Evolutionary conservation across 1,284 basidiomycete species (phyloP).

Genomic region (Mrakiaceae sp.): DNA sequence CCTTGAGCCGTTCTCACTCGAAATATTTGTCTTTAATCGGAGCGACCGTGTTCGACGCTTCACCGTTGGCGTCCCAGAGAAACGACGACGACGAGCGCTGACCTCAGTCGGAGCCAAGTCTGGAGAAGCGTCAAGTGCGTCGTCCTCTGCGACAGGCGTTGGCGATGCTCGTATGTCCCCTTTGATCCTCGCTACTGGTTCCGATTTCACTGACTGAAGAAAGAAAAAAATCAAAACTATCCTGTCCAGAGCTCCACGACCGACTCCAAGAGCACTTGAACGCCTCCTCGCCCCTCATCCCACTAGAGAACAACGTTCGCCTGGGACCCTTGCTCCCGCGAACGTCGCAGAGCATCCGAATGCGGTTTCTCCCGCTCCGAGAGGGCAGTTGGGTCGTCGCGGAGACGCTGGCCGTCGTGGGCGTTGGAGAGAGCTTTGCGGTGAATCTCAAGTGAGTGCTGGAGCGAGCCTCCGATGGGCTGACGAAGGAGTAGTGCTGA

Average conservation of each 20-base stretch:
- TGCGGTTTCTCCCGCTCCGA: slow-evolving; percentile 68
- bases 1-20: slow-evolving; percentile 63
- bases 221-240: not conserved
- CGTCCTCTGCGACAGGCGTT: slow-evolving; percentile 3
- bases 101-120: not conserved
- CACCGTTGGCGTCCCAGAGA: slow-evolving; percentile 57
- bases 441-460: slow-evolving; percentile 13
- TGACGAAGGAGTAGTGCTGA: too few relatives aligned
- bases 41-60: slow-evolving; percentile 64
- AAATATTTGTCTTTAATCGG: slow-evolving; percentile 80
- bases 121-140: not conserved
- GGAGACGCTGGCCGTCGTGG: slow-evolving; percentile 58
- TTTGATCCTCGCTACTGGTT: not conserved
- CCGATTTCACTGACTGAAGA: not conserved
- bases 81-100: slow-evolving; percentile 35
- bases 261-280: slow-evolving; percentile 22
- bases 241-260: slow-evolving; percentile 19
- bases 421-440: slow-evolving; percentile 42
- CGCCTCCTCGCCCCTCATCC: slow-evolving; percentile 47
- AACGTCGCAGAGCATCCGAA: slow-evolving; percentile 72
- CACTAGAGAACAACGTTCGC: slow-evolving; percentile 67
- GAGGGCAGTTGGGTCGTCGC: slow-evolving; percentile 63
- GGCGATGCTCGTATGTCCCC: not conserved
- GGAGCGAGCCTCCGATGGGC: too few relatives aligned
- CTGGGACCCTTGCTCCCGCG: slow-evolving; percentile 69